Evolutionary conservation across 306 rosid genomes (phyloP).

Genomic region (Vicia faba): DNA sequence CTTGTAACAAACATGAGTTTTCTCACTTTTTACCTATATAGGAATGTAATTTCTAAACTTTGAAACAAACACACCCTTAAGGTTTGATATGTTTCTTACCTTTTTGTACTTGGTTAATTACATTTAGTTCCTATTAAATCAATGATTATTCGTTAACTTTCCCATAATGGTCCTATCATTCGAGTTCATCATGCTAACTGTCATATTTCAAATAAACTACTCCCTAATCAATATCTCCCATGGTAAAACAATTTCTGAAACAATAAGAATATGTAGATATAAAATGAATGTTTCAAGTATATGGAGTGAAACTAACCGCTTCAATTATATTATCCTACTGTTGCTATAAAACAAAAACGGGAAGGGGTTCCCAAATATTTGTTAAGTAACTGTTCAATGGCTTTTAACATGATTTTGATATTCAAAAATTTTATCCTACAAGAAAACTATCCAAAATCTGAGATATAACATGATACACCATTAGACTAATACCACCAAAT

Average conservation of each 20-base stretch:
- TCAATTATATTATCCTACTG: conserved; percentile 39
- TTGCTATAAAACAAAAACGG: conserved; percentile 42
- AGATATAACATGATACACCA: conserved; percentile 49
- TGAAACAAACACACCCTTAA: too few relatives aligned
- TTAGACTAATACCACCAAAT: conserved; percentile 59
- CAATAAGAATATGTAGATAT: neutral
- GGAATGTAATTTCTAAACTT: too few relatives aligned
- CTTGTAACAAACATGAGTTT: too few relatives aligned
- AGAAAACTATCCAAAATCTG: conserved; percentile 45
- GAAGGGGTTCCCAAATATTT: conserved; percentile 43
- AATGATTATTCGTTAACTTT: too few relatives aligned
- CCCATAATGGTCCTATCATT: too few relatives aligned
- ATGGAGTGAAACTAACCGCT: conserved; percentile 28
- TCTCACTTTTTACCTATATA: too few relatives aligned
- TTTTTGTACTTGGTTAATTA: too few relatives aligned
- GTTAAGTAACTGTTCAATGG: conserved; percentile 50
- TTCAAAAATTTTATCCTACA: conserved; percentile 51
- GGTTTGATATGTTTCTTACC: too few relatives aligned
- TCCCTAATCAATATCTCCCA: neutral
- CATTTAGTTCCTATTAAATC: too few relatives aligned
- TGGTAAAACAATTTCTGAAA: too few relatives aligned
- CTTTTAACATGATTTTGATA: conserved; percentile 47
- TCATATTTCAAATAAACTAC: too few relatives aligned
- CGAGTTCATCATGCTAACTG: too few relatives aligned
- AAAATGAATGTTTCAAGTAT: conserved; percentile 23